Conservation (phyloP, 129 eudicot genomes). For the Pittosporum tobira region DNA sequence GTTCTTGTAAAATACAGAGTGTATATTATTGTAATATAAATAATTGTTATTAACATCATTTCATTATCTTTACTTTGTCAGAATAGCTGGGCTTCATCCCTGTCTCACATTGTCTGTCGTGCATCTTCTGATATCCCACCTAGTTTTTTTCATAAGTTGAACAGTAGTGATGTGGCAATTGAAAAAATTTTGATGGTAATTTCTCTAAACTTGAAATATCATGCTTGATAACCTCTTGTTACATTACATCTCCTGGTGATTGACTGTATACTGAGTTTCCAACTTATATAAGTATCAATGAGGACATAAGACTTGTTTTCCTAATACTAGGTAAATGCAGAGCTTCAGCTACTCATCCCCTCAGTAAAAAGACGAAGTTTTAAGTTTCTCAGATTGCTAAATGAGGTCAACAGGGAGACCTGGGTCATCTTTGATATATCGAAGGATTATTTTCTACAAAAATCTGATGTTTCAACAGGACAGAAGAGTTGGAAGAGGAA, state of each 20-base stretch:
- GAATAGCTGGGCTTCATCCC: neutral
- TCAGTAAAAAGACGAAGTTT: neutral
- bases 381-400: neutral
- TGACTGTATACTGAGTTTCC: neutral
- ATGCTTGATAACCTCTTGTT: neutral
- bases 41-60: neutral
- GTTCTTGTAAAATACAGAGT: neutral
- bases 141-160: neutral
- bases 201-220: neutral
- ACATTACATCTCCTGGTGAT: neutral
- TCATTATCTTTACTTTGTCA: neutral
- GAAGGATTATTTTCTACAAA: neutral
- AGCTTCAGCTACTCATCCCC: neutral
- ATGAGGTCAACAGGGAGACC: neutral
- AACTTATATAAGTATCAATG: neutral
- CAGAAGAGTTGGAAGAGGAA: neutral
- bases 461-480: neutral
- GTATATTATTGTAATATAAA: neutral
- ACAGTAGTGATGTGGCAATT: neutral
- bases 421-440: conserved; percentile 1
- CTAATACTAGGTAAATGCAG: neutral
- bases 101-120: neutral
- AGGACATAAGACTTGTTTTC: neutral
- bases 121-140: neutral
- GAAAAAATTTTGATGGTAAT: neutral